Percentiles rank a stretch among this genome's conserved stretches.
Conservation (phyloP, 2,329 filamentous ascomycete genomes). For the Calonectria honghensis region DNA sequence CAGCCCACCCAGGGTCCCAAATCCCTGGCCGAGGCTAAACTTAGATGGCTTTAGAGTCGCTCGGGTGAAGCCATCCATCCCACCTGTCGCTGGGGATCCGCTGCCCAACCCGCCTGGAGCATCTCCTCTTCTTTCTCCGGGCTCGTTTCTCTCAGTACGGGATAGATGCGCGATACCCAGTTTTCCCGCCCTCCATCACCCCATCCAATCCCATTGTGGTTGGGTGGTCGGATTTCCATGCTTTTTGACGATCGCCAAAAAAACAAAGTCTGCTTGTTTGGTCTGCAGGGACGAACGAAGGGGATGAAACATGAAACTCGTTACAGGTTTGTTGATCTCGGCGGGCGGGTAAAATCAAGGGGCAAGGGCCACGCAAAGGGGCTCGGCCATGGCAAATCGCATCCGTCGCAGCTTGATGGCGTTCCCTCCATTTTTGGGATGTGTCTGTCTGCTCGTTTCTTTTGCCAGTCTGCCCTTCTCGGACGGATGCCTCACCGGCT, state of each 20-base stretch:
- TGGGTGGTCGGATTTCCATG: slow-evolving; percentile 6
- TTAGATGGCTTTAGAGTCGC: slow-evolving; percentile 26
- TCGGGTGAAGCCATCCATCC: slow-evolving; percentile 27
- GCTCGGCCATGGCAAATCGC: slow-evolving; percentile 17
- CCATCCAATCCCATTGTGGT: background rate
- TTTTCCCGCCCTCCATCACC: background rate
- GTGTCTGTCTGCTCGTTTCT: background rate
- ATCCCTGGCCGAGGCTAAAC: slow-evolving; percentile 19
- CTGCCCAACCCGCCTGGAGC: background rate
- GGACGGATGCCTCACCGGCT: slow-evolving; percentile 6
- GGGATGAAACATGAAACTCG: slow-evolving; percentile 51
- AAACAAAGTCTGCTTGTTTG: slow-evolving; percentile 2
- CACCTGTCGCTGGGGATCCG: background rate
- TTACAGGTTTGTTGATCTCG: slow-evolving; percentile 34
- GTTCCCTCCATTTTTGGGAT: slow-evolving; percentile 18
- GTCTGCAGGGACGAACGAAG: slow-evolving; percentile 27
- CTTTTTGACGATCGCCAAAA: background rate
- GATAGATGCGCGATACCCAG: slow-evolving; percentile 9
- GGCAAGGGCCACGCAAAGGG: slow-evolving; percentile 9
- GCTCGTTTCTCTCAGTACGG: background rate
- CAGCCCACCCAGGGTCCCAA: slow-evolving; percentile 21
- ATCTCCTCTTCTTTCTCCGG: background rate
- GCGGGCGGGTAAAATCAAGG: slow-evolving; percentile 20
- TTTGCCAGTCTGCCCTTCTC: slow-evolving; percentile 20
- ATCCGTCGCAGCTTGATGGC: slow-evolving; percentile 37